Base-by-base conservation (phyloP, 2,329 filamentous ascomycete genomes). In the Blastomyces gilchristii region DNA sequence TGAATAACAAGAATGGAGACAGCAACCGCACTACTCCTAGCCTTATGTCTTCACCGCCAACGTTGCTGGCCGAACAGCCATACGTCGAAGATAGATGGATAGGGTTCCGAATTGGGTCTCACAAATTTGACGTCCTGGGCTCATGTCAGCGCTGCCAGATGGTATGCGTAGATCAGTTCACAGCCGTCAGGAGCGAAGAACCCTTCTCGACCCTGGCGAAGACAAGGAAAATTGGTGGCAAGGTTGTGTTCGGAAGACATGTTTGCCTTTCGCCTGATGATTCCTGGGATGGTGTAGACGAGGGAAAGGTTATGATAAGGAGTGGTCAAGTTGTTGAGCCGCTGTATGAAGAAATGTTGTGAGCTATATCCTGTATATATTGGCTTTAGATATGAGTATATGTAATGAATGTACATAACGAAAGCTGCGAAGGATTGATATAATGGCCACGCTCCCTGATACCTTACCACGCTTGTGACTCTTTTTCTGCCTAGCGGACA, bases 141-240 rank as follows among this genome's bases (percentile, higher is more conserved):
- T 84, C 89, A 2, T 99, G 94, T 71, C 84, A 91, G 65, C 81
- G 94, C 64, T 99, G 94, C 69, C 91, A 96, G 73, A 97, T 99
- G 92, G 88, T 99, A 11, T 97, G 93, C 72, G 85, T 97, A 56
- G 87, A 99, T 71, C 94, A 97, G 73, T 80, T 85, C 57, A 96
- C 88, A 14, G 91, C 86, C 0, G 81, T 85, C 66, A 89, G 86
- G 73, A 85, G 86, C 66, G 85, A 91, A 66, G 94, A 97, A 74
- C 94, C 94, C 0, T 96, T 94, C 71, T 84, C 89, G 3, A 97
- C 91, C 0, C 77, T 99, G 64, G 87, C 89, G 1, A 96, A 95
- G 79, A 96, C 90, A 12, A 84, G 94, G 68, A 84, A 90, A 63
- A 86, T 90, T 66, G 86, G 89, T 60, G 90, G 91, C 1, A 91